phyloP scores from a whole-genome alignment of 257 asterid species.

The Coffea canephora region DNA sequence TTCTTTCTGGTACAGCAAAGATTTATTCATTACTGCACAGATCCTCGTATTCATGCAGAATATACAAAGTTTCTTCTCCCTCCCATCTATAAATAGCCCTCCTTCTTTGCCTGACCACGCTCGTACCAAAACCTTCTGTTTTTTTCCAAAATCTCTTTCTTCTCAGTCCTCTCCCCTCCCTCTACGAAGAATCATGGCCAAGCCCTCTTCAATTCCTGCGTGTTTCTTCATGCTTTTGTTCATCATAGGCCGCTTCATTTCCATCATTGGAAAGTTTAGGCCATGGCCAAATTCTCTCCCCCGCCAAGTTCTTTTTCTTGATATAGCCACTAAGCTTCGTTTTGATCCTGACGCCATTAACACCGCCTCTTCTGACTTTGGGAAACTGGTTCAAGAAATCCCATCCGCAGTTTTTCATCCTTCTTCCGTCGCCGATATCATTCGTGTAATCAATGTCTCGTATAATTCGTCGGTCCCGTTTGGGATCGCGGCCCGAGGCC shows the following conservation, averaged over 20 bases:
- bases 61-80: background rate
- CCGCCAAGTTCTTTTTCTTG: conserved; percentile 16
- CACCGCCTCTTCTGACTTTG: conserved; percentile 55
- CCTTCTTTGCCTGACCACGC: background rate
- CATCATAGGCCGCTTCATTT: conserved; percentile 26
- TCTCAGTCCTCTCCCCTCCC: background rate
- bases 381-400: conserved; percentile 42
- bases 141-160: background rate
- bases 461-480: conserved; percentile 45
- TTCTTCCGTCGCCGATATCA: conserved; percentile 42
- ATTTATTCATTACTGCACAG: background rate
- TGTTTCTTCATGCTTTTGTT: conserved; percentile 17
- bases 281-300: conserved; percentile 28
- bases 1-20: background rate
- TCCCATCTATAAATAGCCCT: background rate
- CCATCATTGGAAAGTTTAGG: conserved; percentile 20
- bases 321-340: conserved; percentile 27
- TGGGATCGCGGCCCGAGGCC: conserved; percentile 58
- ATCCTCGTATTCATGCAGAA: conserved; percentile 10
- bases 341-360: conserved; percentile 28
- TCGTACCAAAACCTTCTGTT: background rate
- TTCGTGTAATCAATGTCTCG: conserved; percentile 39
- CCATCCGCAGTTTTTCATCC: conserved; percentile 65
- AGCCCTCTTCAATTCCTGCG: conserved; percentile 17
- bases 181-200: conserved; percentile 27